A percentile compares a stretch with the other conserved stretches of the same genome.
Evolutionary conservation across 2,329 filamentous ascomycete genomes (phyloP).

Genomic region (Pseudomassariella vexata): DNA sequence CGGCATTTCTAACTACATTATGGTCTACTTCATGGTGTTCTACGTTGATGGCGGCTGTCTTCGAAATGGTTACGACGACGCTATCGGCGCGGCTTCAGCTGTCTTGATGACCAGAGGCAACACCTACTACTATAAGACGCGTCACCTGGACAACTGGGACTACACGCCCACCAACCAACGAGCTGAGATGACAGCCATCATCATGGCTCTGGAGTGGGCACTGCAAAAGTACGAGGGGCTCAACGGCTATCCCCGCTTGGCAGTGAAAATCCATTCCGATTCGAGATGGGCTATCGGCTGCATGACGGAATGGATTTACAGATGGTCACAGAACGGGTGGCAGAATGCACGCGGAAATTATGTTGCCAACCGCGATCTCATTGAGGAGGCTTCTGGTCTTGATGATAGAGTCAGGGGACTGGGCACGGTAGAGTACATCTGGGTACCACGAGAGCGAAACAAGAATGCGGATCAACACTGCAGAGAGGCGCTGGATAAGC

Average conservation of each 20-base stretch:
- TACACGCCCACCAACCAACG: conserved; percentile 8
- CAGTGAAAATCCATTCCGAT: conserved; percentile 17
- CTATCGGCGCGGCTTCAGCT: neutral
- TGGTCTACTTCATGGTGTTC: conserved; percentile 1
- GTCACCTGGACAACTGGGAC: neutral
- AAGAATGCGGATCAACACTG: neutral
- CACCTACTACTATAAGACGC: neutral
- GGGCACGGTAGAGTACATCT: neutral
- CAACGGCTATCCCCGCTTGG: conserved; percentile 8
- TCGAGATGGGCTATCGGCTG: conserved; percentile 17
- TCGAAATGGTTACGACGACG: neutral
- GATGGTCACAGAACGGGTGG: conserved; percentile 17
- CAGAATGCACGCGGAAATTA: conserved; percentile 10
- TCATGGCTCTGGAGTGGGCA: conserved; percentile 8
- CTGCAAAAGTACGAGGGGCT: conserved; percentile 18
- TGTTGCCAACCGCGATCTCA: conserved; percentile 17
- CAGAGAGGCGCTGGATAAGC: neutral
- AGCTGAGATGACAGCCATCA: conserved; percentile 4
- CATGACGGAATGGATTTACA: conserved; percentile 14
- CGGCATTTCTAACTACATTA: too few relatives aligned
- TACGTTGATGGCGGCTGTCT: conserved; percentile 1
- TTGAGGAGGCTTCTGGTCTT: conserved; percentile 7
- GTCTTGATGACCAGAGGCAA: neutral
- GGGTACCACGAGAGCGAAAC: conserved; percentile 7
- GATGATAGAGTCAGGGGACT: neutral